A percentile compares a stretch with the other conserved stretches of the same genome.
Conservation (phyloP, 371 early-diverging fungal genomes). For the Chytridium lagenaria region DNA sequence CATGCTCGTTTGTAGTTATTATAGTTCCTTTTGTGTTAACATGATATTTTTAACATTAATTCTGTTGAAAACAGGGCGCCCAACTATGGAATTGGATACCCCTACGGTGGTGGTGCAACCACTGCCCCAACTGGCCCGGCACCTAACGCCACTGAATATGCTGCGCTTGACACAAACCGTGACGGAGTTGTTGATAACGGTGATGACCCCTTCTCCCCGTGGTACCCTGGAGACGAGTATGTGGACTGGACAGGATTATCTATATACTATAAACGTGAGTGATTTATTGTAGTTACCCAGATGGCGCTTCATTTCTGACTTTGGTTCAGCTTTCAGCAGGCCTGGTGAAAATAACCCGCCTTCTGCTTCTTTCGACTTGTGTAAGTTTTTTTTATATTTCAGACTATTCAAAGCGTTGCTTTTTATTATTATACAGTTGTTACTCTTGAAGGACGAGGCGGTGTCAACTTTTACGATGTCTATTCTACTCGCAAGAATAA, state of each 20-base stretch:
- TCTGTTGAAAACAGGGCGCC: too few species aligned
- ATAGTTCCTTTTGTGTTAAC: neutral
- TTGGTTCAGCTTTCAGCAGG: too few species aligned
- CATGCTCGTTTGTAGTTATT: too few species aligned
- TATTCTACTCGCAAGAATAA: neutral
- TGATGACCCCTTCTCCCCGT: conserved; percentile 51
- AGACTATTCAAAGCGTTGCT: too few species aligned
- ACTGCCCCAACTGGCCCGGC: neutral
- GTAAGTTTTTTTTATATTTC: too few species aligned
- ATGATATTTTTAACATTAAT: too few species aligned
- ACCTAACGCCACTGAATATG: conserved; percentile 13
- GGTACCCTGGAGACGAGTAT: conserved; percentile 42
- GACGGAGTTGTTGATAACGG: conserved; percentile 31
- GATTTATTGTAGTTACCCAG: too few species aligned
- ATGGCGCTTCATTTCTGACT: too few species aligned
- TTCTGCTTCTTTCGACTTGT: too few species aligned
- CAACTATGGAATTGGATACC: conserved; percentile 9
- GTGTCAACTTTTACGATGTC: conserved; percentile 11
- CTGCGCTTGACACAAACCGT: neutral
- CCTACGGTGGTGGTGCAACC: neutral
- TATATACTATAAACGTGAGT: conserved; percentile 6
- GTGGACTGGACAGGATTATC: conserved; percentile 60
- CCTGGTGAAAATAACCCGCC: too few species aligned
- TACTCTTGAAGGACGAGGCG: too few species aligned
- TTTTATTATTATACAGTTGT: too few species aligned